Conservation (phyloP, 2,329 filamentous ascomycete genomes). For the Monilinia laxa region DNA sequence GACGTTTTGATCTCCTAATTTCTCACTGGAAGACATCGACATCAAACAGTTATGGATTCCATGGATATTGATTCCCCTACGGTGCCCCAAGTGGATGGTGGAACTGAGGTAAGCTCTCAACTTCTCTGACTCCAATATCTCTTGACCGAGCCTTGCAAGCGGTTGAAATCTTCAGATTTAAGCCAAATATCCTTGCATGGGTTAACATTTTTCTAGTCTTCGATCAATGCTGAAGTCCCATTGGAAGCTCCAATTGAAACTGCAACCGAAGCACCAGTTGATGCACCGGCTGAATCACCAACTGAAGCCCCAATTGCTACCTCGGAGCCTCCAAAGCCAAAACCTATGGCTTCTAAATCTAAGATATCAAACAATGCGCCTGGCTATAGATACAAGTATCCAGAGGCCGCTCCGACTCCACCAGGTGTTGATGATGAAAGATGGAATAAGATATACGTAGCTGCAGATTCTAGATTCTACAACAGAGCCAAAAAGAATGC, state of each 20-base stretch:
- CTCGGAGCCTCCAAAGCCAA: background rate
- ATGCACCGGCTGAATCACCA: background rate
- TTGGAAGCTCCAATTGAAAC: background rate
- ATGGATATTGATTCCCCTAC: slow-evolving; percentile 15
- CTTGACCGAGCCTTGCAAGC: slow-evolving; percentile 12
- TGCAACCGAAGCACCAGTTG: background rate
- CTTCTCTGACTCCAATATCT: background rate
- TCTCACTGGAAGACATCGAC: background rate
- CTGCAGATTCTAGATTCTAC: slow-evolving; percentile 39
- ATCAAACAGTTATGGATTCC: slow-evolving; percentile 12
- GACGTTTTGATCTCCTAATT: background rate
- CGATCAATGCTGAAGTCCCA: background rate
- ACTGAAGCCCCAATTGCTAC: background rate
- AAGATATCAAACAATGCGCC: slow-evolving; percentile 28
- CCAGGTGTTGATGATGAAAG: slow-evolving; percentile 35
- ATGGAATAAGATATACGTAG: slow-evolving; percentile 40
- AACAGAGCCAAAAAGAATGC: slow-evolving; percentile 36
- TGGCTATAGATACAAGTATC: slow-evolving; percentile 40
- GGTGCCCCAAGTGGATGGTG: background rate
- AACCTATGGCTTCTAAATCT: slow-evolving; percentile 2
- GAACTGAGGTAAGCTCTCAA: slow-evolving; percentile 11
- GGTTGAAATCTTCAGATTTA: slow-evolving; percentile 1
- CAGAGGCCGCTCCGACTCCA: slow-evolving; percentile 38
- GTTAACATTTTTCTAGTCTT: slow-evolving; percentile 12
- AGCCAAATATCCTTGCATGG: background rate